Evolutionary conservation across 1,284 basidiomycete genomes (phyloP).

Genomic region (Coriolopsis trogii): DNA sequence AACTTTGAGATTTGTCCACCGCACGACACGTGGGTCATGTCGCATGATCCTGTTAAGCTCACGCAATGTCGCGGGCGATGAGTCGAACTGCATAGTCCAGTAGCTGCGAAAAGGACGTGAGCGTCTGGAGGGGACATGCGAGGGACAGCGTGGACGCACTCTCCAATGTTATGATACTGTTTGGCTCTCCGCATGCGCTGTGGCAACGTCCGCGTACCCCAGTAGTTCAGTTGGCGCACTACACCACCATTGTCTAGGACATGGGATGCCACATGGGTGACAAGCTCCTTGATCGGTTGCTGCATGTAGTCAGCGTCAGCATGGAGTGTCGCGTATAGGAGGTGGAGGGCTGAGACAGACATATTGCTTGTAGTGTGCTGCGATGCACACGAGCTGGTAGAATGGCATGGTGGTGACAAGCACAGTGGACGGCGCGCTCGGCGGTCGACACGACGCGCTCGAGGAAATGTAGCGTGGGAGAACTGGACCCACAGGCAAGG

Average conservation of each 20-base stretch:
- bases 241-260: constrained; percentile 81
- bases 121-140: background rate
- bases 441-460: constrained; percentile 10
- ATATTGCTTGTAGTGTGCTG: constrained; percentile 73
- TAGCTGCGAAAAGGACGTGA: constrained; percentile 54
- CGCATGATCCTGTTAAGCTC: constrained; percentile 69
- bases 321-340: background rate
- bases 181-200: constrained; percentile 78
- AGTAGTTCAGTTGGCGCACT: constrained; percentile 76
- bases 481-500: constrained; percentile 15
- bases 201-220: constrained; percentile 76
- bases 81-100: constrained; percentile 90
- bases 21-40: constrained; percentile 79
- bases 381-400: constrained; percentile 81
- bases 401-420: constrained; percentile 67
- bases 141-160: constrained; percentile 57
- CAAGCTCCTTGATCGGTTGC: constrained; percentile 79
- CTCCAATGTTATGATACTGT: constrained; percentile 65
- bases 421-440: too few species aligned
- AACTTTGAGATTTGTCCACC: constrained; percentile 82
- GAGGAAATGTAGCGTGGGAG: constrained; percentile 21
- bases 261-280: constrained; percentile 72
- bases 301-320: constrained; percentile 33
- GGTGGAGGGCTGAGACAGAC: constrained; percentile 42
- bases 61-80: constrained; percentile 71